phyloP scores from a whole-genome alignment of 2,329 filamentous ascomycete species.

The Ceratocystis colombiana region DNA sequence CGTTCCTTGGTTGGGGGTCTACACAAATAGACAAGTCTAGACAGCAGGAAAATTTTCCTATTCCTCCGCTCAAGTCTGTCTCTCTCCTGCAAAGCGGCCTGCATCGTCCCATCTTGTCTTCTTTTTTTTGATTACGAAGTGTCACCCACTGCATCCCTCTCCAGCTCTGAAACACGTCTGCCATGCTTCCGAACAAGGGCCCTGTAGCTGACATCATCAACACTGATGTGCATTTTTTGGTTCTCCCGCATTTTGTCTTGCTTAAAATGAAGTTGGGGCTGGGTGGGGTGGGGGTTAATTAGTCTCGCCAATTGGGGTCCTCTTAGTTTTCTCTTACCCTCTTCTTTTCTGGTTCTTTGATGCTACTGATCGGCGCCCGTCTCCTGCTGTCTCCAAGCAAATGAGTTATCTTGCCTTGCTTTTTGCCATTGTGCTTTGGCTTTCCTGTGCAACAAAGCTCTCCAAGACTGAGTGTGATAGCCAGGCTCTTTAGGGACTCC shows the following conservation, averaged over 20 bases:
- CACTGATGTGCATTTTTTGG: neutral
- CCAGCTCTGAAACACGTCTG: constrained; percentile 13
- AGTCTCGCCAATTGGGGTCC: neutral
- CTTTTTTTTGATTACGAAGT: constrained; percentile 9
- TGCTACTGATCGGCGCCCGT: neutral
- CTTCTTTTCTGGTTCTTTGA: neutral
- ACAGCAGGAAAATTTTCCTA: too few species aligned
- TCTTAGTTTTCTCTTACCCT: neutral
- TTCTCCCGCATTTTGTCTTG: neutral
- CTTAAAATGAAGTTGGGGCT: neutral
- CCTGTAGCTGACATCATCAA: constrained; percentile 11
- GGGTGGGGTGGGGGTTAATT: neutral
- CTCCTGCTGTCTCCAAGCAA: neutral
- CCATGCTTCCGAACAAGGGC: constrained; percentile 7
- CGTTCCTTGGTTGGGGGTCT: neutral
- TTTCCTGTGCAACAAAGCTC: neutral
- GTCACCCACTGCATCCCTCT: constrained; percentile 8
- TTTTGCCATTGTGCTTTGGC: neutral
- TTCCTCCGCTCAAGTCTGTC: neutral
- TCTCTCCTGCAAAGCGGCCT: neutral
- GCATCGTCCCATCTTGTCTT: constrained; percentile 14
- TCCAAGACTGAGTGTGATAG: neutral
- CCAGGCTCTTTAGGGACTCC: neutral
- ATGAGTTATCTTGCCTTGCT: neutral
- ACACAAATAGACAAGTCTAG: neutral